Conservation (phyloP, 2,329 filamentous ascomycete genomes). For the Calonectria pseudoreteaudii region DNA sequence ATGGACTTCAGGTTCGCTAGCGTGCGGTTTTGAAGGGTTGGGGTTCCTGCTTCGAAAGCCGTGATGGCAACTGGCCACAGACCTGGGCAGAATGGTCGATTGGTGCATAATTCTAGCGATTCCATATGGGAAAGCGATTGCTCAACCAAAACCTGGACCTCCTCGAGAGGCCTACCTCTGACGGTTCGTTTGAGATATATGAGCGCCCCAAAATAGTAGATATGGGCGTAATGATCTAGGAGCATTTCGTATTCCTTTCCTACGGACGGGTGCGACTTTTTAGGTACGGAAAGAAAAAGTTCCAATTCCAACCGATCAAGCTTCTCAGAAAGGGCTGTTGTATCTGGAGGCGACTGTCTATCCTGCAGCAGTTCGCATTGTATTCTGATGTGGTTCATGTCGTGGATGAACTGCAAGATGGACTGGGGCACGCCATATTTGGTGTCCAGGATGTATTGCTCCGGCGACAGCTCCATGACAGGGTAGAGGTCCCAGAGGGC, state of each 20-base stretch:
- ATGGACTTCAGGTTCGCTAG: constrained; percentile 25
- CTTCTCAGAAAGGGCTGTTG: background rate
- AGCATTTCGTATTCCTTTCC: constrained; percentile 31
- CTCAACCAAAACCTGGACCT: constrained; percentile 38
- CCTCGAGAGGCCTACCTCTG: constrained; percentile 29
- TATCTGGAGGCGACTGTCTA: background rate
- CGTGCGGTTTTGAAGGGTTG: constrained; percentile 30
- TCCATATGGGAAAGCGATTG: constrained; percentile 37
- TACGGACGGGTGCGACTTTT: constrained; percentile 3
- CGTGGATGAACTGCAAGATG: constrained; percentile 30
- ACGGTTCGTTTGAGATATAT: constrained; percentile 40
- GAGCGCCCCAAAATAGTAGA: constrained; percentile 38
- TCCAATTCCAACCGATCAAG: constrained; percentile 37
- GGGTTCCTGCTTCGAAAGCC: constrained; percentile 31
- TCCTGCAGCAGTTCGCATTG: constrained; percentile 15
- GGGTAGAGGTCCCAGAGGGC: constrained; percentile 33
- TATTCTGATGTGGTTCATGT: constrained; percentile 35
- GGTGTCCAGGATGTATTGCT: constrained; percentile 32
- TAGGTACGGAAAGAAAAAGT: constrained; percentile 33
- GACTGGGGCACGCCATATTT: constrained; percentile 33
- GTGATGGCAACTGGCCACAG: constrained; percentile 40
- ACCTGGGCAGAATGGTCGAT: constrained; percentile 35
- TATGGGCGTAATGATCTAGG: constrained; percentile 38
- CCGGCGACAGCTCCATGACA: constrained; percentile 31
- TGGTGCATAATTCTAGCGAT: constrained; percentile 23